Evolutionary conservation across 192 early-diverging fungal genomes (phyloP), one percentile per base, ranked within the genome.

Genomic region (Entophlyctis luteolus): DNA sequence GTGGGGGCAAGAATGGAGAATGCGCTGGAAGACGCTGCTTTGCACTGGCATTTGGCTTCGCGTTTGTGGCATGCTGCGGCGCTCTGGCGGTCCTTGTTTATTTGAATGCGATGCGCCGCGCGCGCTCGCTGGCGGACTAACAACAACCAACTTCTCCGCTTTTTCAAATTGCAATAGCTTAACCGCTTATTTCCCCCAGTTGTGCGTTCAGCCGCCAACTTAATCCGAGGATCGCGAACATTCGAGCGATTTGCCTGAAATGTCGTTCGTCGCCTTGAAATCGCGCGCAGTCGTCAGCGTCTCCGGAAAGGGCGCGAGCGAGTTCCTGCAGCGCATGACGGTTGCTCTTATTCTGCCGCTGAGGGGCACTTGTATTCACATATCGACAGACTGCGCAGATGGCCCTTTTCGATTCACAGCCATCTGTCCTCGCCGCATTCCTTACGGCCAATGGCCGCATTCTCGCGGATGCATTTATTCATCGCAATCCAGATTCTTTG

Each of bases 281-380:
- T n/a, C 18, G 8, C 54, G 76, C 22, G 72, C 65, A 1, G 47
- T 80, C 18, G 4, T 80, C 12, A 47, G 57, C 12, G 37, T 80
- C 20, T 53, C 75, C 2, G 96, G 96, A 1, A 25, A 68, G 25
- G 93, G 93, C 60, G 83, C 91, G 2, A 59, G 79, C 54, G 88
- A 89, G 75, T 98, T 94, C 65, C 77, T 98, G 50, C 93, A 98
- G 59, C 93, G 94, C 6, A 78, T 96, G 60, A 88, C 87, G 57
- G 96, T 93, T 33, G 95, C 95, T 78, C 79, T 96, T 67, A 93
- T 96, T 84, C 70, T 78, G 22, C 56, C 45, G 89, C 92, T 0
- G 72, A 82, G 38, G 93, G 91, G 4, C 85, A n/a, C n/a, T n/a
- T n/a, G n/a, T n/a, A n/a, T n/a, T n/a, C n/a, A n/a, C n/a, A n/a